Percentiles rank a stretch among this genome's conserved stretches.
Conservation (phyloP, 2,329 filamentous ascomycete species). For the Emergomyces pasteurianus region DNA sequence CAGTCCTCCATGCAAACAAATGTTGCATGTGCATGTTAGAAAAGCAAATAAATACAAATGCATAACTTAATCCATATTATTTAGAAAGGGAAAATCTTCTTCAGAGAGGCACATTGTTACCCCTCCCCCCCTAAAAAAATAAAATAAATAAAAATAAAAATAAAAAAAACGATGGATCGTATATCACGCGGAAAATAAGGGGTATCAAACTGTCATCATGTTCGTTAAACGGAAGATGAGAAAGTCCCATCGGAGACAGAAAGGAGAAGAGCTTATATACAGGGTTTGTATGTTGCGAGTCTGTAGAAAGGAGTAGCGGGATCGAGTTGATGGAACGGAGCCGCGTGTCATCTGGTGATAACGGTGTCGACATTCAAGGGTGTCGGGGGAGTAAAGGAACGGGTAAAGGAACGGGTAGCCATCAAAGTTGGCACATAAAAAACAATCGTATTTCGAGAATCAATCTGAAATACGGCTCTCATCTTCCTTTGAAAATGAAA, state of each 20-base stretch:
- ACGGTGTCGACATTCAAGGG: too few species aligned
- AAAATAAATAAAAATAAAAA: not conserved
- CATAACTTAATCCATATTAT: not conserved
- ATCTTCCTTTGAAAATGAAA: constrained; percentile 18
- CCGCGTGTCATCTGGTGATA: not conserved
- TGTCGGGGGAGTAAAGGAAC: too few species aligned
- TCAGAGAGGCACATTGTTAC: too few species aligned
- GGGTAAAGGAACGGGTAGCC: not conserved
- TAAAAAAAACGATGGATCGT: not conserved
- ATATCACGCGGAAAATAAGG: not conserved
- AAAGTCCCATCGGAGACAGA: not conserved
- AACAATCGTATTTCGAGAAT: not conserved
- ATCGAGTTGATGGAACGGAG: too few species aligned
- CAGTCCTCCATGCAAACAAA: not conserved
- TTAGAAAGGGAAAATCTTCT: not conserved
- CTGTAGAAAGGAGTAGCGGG: not conserved
- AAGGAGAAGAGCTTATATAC: not conserved
- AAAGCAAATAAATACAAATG: not conserved
- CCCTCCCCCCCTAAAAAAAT: too few species aligned
- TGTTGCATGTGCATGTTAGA: not conserved
- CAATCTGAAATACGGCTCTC: not conserved
- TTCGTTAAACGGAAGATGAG: not conserved
- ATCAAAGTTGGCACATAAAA: not conserved
- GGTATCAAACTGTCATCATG: not conserved
- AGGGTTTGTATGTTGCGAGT: not conserved